phyloP scores from a whole-genome alignment of 1,284 basidiomycete genomes.

The Tilletia horrida region DNA sequence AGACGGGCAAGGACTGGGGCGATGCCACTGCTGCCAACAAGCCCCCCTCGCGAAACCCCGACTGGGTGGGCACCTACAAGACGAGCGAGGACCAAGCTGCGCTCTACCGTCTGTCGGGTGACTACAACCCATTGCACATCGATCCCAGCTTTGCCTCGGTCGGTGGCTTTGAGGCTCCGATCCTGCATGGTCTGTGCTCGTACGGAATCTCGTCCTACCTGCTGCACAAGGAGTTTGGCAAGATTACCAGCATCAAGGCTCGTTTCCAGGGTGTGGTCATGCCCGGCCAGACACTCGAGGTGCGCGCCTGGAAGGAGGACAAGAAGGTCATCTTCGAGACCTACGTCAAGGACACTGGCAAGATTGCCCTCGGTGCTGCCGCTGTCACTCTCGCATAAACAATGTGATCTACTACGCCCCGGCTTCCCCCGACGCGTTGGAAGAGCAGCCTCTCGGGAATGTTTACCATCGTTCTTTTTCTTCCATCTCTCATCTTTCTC shows the following conservation, averaged over 20 bases:
- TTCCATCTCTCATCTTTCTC: too few species aligned
- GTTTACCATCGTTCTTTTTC: too few species aligned
- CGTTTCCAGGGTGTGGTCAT: constrained; percentile 74
- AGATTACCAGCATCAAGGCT: constrained; percentile 91
- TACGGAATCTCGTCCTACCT: constrained; percentile 96
- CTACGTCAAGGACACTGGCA: constrained; percentile 72
- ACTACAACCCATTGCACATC: constrained; percentile 85
- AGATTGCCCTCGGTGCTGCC: constrained; percentile 68
- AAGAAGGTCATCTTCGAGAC: constrained; percentile 84
- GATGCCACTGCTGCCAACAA: constrained; percentile 78
- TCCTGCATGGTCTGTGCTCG: constrained; percentile 73
- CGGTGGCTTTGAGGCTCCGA: constrained; percentile 87
- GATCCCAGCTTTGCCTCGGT: constrained; percentile 88
- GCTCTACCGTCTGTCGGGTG: constrained; percentile 62
- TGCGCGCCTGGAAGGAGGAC: constrained; percentile 42
- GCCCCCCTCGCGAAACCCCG: constrained; percentile 62
- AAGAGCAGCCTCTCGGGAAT: too few species aligned
- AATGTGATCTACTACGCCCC: background rate
- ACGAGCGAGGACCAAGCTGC: constrained; percentile 62
- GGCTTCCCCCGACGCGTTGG: too few species aligned
- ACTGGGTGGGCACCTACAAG: constrained; percentile 50
- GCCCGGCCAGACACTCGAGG: constrained; percentile 44
- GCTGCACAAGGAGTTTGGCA: constrained; percentile 78
- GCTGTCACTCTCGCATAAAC: constrained; percentile 65
- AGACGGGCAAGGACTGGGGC: constrained; percentile 80